Conservation (phyloP, 345 rosid species). For the Dovyalis caffra region DNA sequence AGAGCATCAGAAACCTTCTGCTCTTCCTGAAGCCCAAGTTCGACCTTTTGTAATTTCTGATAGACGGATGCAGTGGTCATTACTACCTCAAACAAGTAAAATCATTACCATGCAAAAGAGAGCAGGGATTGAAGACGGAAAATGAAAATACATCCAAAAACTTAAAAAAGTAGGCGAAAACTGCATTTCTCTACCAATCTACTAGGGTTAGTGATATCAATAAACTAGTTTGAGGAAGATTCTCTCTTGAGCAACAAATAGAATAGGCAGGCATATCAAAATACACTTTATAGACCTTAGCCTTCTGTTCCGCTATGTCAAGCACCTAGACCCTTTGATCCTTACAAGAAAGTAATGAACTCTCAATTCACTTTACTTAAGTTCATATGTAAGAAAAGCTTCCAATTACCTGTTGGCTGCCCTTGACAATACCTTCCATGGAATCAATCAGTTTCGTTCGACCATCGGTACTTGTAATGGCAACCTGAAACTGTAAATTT, state of each 20-base stretch:
- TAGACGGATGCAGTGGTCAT: conserved; percentile 11
- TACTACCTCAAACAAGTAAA: conserved; percentile 8
- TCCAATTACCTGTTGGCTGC: conserved; percentile 66
- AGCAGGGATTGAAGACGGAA: neutral
- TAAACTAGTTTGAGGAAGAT: neutral
- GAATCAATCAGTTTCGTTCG: conserved; percentile 66
- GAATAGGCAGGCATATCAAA: no score
- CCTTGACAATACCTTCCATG: conserved; percentile 78
- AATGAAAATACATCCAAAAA: neutral
- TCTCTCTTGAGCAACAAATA: neutral
- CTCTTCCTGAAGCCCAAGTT: conserved; percentile 57
- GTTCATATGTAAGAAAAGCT: conserved; percentile 1
- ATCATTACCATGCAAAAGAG: neutral
- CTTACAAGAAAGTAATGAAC: neutral
- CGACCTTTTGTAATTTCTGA: conserved; percentile 77
- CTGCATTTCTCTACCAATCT: neutral
- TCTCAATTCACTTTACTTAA: neutral
- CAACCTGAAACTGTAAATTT: conserved; percentile 68
- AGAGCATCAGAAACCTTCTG: conserved; percentile 52
- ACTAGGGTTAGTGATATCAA: neutral
- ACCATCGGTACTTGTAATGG: conserved; percentile 59
- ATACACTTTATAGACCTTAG: no score
- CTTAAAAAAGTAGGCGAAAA: neutral
- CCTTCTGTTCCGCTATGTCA: no score
- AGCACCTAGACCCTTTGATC: neutral